phyloP scores from a whole-genome alignment of 2,329 filamentous ascomycete species.

The Arthrinium phaeospermum region DNA sequence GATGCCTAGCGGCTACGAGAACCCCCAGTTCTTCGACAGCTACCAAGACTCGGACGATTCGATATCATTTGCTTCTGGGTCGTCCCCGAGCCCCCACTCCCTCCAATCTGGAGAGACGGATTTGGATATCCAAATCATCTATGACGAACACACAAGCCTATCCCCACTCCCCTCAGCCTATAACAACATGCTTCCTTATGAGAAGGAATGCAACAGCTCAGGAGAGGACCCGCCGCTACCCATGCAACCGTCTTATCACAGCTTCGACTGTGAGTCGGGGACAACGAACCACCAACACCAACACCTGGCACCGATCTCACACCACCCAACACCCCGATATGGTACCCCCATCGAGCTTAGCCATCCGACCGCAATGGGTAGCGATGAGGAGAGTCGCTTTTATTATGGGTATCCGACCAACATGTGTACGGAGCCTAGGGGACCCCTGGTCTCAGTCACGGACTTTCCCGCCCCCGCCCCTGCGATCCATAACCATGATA shows the following conservation, averaged over 20 bases:
- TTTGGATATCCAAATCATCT: not conserved
- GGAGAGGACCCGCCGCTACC: not conserved
- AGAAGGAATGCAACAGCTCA: not conserved
- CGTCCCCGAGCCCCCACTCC: not conserved
- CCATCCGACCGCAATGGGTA: not conserved
- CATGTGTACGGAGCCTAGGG: not conserved
- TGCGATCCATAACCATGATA: not conserved
- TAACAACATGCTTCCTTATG: not conserved
- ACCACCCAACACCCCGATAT: not conserved
- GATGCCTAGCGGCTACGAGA: not conserved
- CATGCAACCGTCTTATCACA: not conserved
- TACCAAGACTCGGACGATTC: slow-evolving; percentile 2
- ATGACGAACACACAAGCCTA: not conserved
- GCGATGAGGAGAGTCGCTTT: not conserved
- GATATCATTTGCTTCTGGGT: not conserved
- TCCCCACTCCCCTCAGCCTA: not conserved
- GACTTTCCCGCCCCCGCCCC: not conserved
- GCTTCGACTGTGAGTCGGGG: not conserved
- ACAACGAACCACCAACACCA: not conserved
- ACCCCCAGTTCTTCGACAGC: not conserved
- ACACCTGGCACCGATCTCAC: not conserved
- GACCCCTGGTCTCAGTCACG: not conserved
- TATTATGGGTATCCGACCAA: not conserved
- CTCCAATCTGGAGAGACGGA: not conserved
- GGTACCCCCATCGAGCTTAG: not conserved